Percentiles rank a stretch among this genome's conserved stretches.
Conservation (phyloP, 805 yeast genomes). For the Candida arabinofermentans region DNA sequence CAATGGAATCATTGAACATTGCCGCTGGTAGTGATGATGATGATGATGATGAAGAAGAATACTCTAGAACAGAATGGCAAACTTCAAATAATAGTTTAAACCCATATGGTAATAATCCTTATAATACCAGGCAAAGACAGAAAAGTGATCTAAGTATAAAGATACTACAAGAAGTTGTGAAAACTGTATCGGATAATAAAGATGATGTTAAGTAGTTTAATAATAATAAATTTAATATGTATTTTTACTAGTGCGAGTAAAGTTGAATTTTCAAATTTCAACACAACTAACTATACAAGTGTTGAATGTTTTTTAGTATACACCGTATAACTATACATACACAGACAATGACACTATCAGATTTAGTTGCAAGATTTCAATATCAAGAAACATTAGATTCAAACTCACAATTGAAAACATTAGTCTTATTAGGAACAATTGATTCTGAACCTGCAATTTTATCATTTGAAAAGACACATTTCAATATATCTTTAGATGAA, state of each 20-base stretch:
- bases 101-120: neutral
- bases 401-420: constrained; percentile 63
- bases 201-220: neutral
- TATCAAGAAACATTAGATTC: constrained; percentile 45
- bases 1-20: neutral
- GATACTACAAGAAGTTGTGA: constrained; percentile 3
- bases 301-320: too few species aligned
- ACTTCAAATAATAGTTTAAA: too few species aligned
- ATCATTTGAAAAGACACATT: constrained; percentile 70
- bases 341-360: constrained; percentile 12
- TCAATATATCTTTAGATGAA: constrained; percentile 34
- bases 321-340: neutral
- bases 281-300: too few species aligned
- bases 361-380: constrained; percentile 39
- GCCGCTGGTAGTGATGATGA: neutral
- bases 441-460: constrained; percentile 60
- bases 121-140: neutral
- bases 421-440: constrained; percentile 68
- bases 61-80: neutral
- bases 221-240: neutral
- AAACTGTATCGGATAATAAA: constrained; percentile 1
- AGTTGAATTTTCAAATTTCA: too few species aligned
- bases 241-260: neutral
- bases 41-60: neutral
- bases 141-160: constrained; percentile 3